Evolutionary conservation across 257 asterid species (phyloP), one percentile per base, ranked within the genome.

Genomic region (Ocimum tenuiflorum): DNA sequence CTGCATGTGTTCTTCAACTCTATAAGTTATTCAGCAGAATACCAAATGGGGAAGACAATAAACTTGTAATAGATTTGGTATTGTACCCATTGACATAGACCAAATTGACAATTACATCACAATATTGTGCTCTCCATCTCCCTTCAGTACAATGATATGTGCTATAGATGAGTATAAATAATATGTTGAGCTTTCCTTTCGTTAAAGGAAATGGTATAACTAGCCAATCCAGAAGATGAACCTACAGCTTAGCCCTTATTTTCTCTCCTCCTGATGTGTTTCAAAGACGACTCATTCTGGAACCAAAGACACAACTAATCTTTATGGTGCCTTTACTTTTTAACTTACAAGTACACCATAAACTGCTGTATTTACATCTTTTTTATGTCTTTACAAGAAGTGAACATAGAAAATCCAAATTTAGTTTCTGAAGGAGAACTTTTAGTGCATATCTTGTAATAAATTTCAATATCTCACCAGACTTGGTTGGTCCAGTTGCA

Each of bases 401-500:
- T n/a, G n/a, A n/a, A n/a, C n/a, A n/a, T n/a, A n/a, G n/a, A 77
- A 50, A 14, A 59, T 22, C 51, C 65, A 49, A 66, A 71, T 14
- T 58, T 33, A 66, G 56, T 53, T 54, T 63, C 27, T 19, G 8
- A 52, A 31, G 63, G 41, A 55, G 27, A 36, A 67, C n/a, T n/a
- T n/a, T 46, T 42, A 48, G 54, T 20, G 56, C 65, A 67, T 27
- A 31, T 20, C 50, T 35, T 15, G 70, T 17, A 29, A 66, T 36
- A 50, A 56, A 14, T 47, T 62, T 62, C 35, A 46, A 39, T 23
- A 38, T 38, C 81, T 76, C 81, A 89, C 99, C 96, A 68, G 87
- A 41, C 77, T 81, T 86, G 22, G 69, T 59, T 38, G 88, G 63
- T 73, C 72, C 83, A 71, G 78, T 53, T 54, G 81, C 82, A 63